Conservation (phyloP, 2,329 filamentous ascomycete species). For the Trichoderma koningii region DNA sequence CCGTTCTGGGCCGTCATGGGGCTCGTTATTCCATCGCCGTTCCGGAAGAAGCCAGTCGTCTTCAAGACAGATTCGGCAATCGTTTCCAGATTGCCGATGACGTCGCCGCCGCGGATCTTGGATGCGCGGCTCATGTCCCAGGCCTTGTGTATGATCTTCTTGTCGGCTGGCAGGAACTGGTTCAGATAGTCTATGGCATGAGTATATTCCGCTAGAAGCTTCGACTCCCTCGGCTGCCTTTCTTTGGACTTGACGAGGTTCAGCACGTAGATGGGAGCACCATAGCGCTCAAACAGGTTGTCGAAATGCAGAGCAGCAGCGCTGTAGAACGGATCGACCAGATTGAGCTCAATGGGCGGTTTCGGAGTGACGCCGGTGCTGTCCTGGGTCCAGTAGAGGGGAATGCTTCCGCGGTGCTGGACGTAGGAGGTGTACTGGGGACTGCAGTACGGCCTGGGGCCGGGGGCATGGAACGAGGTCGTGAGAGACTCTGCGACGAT, state of each 20-base stretch:
- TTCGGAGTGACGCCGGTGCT: constrained; percentile 94
- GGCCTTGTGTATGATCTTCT: constrained; percentile 89
- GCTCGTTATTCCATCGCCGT: constrained; percentile 71
- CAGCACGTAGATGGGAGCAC: constrained; percentile 85
- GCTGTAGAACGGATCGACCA: constrained; percentile 95
- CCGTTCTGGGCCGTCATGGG: constrained; percentile 78
- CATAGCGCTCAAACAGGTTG: constrained; percentile 89
- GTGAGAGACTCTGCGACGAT: constrained; percentile 94
- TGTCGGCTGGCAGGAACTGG: constrained; percentile 80
- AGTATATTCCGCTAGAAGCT: constrained; percentile 84
- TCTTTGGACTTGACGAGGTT: constrained; percentile 91
- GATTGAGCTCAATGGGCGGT: constrained; percentile 89
- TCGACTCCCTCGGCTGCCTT: constrained; percentile 85
- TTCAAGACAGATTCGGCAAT: constrained; percentile 87
- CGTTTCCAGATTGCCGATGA: constrained; percentile 85
- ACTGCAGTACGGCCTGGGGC: constrained; percentile 80
- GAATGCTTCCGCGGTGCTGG: constrained; percentile 95
- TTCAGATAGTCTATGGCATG: constrained; percentile 89
- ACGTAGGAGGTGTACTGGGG: constrained; percentile 95
- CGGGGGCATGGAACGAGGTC: constrained; percentile 92
- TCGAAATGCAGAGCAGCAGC: constrained; percentile 94
- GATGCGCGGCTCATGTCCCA: constrained; percentile 98
- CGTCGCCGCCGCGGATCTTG: constrained; percentile 88
- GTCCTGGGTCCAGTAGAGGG: constrained; percentile 96
- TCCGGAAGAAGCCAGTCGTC: constrained; percentile 91